Base-by-base conservation (phyloP, 768 basidiomycete genomes). In the Tephrocybe sp. region DNA sequence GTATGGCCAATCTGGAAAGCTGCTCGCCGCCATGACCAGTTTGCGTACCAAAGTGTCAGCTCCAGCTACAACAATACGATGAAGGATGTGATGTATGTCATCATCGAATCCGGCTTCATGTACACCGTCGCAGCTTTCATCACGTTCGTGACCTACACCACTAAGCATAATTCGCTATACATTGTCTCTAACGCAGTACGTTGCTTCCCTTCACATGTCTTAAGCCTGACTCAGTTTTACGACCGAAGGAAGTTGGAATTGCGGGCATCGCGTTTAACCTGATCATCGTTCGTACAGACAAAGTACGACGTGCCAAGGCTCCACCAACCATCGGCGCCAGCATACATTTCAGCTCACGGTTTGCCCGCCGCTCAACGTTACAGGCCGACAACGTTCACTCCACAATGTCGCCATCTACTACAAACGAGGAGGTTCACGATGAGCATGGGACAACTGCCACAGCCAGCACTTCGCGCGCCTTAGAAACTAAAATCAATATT, bases 191-290 rank as follows among this genome's bases (percentile, higher is more conserved):
- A 30, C 30, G 33, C 45, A 15, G 52, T 53, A 20, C 9, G 52
- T 36, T 9, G n/a, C 18, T 42, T 46, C 15, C 10, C 14, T n/a
- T 47, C 3, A 9, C 18, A 6, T 41, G 1, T 38, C 20, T n/a
- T 38, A 4, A 2, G 9, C 15, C 23, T 32, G 11, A 20, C 8
- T 33, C 10, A 38, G n/a, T n/a, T n/a, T n/a, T 18, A 6, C 8
- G 15, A n/a, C 21, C 14, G 38, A 3, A 53, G 52, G 12, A 47
- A 44, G 47, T 53, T 11, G 38, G 28, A 11, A 44, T 48, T 6
- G 38, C 52, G n/a, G 52, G 39, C 3, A 48, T 53, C n/a, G 52
- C 47, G 8, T 53, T 47, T 41, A 43, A 53, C 17, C 32, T 48
- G 4, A 53, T 53, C 36, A 53, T 48, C 41, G 25, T 38, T 20